A percentile compares a stretch with the other conserved stretches of the same genome.
These are phyloP conservation scores for Sporothrix schenckii DNA, from an alignment of 2,329 filamentous ascomycete species.

Conservation along the genomic window DNA sequence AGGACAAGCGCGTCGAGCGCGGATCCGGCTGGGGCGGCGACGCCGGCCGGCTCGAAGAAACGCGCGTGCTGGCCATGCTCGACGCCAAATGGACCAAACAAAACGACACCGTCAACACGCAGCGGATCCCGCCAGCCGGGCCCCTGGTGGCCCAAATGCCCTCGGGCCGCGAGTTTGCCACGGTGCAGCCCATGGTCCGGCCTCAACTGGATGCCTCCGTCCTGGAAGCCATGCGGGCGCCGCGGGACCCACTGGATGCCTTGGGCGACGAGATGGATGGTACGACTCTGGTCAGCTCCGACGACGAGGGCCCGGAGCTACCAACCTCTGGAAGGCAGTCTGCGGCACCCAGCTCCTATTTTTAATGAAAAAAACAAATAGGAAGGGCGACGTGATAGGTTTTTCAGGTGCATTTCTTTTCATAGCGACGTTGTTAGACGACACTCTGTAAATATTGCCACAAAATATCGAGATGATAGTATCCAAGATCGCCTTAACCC, in stretches of 20 bases:
- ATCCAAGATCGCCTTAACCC: not conserved
- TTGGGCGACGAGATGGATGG: slow-evolving; percentile 45
- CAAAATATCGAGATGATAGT: not conserved
- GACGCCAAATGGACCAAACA: slow-evolving; percentile 87
- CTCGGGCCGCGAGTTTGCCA: slow-evolving; percentile 83
- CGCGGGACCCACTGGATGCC: slow-evolving; percentile 52
- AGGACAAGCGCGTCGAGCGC: slow-evolving; percentile 78
- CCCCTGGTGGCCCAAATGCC: slow-evolving; percentile 78
- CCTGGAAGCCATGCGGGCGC: slow-evolving; percentile 64
- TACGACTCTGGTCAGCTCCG: slow-evolving; percentile 46
- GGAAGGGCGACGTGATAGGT: not conserved
- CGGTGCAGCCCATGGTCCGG: slow-evolving; percentile 66
- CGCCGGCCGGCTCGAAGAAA: slow-evolving; percentile 82
- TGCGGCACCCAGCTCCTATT: slow-evolving; percentile 25
- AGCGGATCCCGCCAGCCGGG: slow-evolving; percentile 71
- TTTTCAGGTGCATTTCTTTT: not conserved
- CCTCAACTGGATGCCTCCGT: slow-evolving; percentile 66
- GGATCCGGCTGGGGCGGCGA: slow-evolving; percentile 76
- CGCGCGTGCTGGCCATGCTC: slow-evolving; percentile 81
- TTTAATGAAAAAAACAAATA: not conserved
- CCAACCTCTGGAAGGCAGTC: not conserved
- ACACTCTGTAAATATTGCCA: not conserved
- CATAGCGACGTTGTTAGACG: not conserved
- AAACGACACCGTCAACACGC: slow-evolving; percentile 91
- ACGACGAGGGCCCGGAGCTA: slow-evolving; percentile 44